Conservation (phyloP, 495 filamentous ascomycete genomes). For the Coniosporium apollinis region DNA sequence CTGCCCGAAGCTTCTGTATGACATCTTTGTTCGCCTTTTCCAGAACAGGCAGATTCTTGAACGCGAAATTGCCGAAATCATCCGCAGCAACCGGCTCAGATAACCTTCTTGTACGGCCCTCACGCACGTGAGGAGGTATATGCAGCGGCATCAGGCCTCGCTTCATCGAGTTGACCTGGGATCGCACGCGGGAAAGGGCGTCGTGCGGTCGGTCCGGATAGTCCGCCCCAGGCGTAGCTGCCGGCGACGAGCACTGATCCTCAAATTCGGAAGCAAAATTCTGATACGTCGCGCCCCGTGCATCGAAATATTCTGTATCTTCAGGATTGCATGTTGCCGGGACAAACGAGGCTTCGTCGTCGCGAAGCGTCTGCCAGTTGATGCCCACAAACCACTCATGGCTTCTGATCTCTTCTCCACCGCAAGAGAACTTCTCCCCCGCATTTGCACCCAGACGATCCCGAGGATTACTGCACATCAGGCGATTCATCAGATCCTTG, state of each 20-base stretch:
- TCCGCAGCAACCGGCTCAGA: slow-evolving; percentile 80
- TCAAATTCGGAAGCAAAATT: slow-evolving; percentile 85
- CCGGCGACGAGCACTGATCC: slow-evolving; percentile 61
- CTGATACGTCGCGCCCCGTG: slow-evolving; percentile 76
- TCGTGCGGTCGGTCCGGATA: slow-evolving; percentile 83
- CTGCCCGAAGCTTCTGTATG: slow-evolving; percentile 83
- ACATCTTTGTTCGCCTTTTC: slow-evolving; percentile 98
- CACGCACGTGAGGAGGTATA: slow-evolving; percentile 89
- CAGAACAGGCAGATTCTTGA: slow-evolving; percentile 91
- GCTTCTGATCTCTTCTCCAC: slow-evolving; percentile 74
- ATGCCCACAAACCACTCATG: slow-evolving; percentile 81
- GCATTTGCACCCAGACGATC: slow-evolving; percentile 72
- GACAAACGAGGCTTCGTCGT: slow-evolving; percentile 92
- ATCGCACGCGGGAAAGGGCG: slow-evolving; percentile 75
- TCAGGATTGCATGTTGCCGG: slow-evolving; percentile 85
- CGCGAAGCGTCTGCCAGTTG: slow-evolving; percentile 77
- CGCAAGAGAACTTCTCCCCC: slow-evolving; percentile 58
- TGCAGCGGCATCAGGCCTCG: slow-evolving; percentile 85
- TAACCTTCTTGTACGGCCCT: slow-evolving; percentile 67
- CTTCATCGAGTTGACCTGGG: slow-evolving; percentile 69
- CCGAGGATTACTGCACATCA: slow-evolving; percentile 67
- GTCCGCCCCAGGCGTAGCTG: slow-evolving; percentile 43
- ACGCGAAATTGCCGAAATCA: slow-evolving; percentile 91
- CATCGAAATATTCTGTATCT: slow-evolving; percentile 95
- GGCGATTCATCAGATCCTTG: slow-evolving; percentile 78